These are phyloP conservation scores for Panellus pusillus DNA, from an alignment of 768 basidiomycete genomes.

Conservation along the genomic window DNA sequence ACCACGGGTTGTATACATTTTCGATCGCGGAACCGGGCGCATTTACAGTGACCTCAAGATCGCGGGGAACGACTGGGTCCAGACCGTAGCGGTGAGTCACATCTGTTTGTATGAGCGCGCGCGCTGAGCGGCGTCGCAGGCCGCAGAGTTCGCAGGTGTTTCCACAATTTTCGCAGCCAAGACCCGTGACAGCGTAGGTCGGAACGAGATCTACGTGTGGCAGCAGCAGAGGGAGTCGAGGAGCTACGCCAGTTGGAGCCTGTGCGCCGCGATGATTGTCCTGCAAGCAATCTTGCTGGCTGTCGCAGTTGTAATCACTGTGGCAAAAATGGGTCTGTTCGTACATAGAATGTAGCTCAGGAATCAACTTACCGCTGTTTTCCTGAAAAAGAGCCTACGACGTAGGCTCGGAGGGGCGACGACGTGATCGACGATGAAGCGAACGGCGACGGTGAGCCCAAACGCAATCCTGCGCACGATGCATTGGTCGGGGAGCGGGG, in stretches of 20 bases:
- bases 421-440: too few relatives aligned
- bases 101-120: too few relatives aligned
- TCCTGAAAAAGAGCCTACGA: too few relatives aligned
- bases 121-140: background rate
- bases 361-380: too few relatives aligned
- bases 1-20: slow-evolving; percentile 20
- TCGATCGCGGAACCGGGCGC: slow-evolving; percentile 11
- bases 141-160: background rate
- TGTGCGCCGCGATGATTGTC: background rate
- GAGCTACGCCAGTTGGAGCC: background rate
- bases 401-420: too few relatives aligned
- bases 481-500: too few relatives aligned
- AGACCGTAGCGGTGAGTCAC: background rate
- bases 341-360: too few relatives aligned
- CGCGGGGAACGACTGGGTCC: background rate
- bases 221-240: background rate
- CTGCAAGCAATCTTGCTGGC: background rate
- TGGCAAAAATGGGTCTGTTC: too few relatives aligned
- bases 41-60: background rate
- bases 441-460: too few relatives aligned
- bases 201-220: slow-evolving; percentile 8
- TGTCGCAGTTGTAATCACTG: background rate
- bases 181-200: background rate
- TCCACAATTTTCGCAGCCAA: slow-evolving; percentile 10
- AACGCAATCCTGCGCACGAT: too few relatives aligned